Percentiles rank a stretch among this genome's conserved stretches.
These are phyloP conservation scores for Xylaria digitata DNA, from an alignment of 2,329 filamentous ascomycete genomes.

Conservation along the genomic window DNA sequence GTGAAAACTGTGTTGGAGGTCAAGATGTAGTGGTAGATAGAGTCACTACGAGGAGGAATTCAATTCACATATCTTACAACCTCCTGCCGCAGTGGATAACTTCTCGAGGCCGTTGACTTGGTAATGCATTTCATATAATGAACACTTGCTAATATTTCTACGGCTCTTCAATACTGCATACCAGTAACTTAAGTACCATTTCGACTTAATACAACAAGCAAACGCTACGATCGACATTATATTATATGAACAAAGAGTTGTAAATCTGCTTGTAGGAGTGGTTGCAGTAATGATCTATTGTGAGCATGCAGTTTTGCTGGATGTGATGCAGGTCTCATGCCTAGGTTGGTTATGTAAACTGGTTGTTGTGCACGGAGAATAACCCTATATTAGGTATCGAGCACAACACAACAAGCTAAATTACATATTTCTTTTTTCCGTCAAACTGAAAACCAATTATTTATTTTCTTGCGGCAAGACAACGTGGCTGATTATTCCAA, in stretches of 20 bases:
- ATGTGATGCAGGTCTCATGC: slow-evolving; percentile 3
- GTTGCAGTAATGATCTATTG: neutral
- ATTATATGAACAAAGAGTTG: neutral
- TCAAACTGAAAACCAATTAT: neutral
- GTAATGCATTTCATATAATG: neutral
- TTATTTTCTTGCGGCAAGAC: neutral
- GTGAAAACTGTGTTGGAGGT: neutral
- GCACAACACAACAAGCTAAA: neutral
- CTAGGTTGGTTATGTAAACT: neutral
- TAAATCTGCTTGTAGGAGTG: neutral
- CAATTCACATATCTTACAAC: neutral
- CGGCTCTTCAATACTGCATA: neutral
- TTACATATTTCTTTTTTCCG: neutral
- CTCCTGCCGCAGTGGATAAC: too few species aligned
- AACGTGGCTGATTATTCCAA: too few species aligned
- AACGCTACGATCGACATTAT: neutral
- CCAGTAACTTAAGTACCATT: neutral
- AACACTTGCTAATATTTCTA: neutral
- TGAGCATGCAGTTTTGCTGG: neutral
- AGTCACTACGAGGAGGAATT: neutral
- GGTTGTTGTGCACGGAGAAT: neutral
- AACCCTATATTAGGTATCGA: neutral
- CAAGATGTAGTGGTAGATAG: neutral
- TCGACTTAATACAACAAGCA: neutral
- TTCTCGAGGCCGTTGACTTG: neutral